phyloP scores from a whole-genome alignment of 2,329 filamentous ascomycete species.

The Arthrobotrys entomopaga region DNA sequence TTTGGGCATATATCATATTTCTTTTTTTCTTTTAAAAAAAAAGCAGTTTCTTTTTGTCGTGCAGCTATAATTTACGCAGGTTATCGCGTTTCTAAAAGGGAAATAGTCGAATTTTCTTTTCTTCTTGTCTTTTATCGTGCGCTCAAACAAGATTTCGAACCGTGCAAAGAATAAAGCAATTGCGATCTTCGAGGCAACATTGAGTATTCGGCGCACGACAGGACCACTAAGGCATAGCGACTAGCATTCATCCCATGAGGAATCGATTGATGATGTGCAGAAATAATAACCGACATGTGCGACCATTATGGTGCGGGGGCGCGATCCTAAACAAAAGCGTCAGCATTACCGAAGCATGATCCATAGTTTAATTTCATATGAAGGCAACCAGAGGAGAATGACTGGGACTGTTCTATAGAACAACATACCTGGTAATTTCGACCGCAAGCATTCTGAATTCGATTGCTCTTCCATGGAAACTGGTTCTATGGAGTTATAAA shows the following conservation, averaged over 20 bases:
- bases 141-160: conserved; percentile 55
- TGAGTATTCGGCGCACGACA: conserved; percentile 51
- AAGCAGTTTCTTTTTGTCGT: background rate
- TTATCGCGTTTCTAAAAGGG: conserved; percentile 34
- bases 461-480: conserved; percentile 22
- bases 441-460: conserved; percentile 43
- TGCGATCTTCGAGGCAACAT: conserved; percentile 54
- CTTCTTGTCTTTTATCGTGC: conserved; percentile 28
- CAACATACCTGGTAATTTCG: conserved; percentile 52
- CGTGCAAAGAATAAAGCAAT: conserved; percentile 52
- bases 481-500: conserved; percentile 23
- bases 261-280: conserved; percentile 23
- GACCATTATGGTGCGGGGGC: background rate
- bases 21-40: conserved; percentile 10
- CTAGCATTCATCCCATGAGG: conserved; percentile 41
- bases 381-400: background rate
- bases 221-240: conserved; percentile 51
- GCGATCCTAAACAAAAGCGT: conserved; percentile 48
- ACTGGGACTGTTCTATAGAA: conserved; percentile 23
- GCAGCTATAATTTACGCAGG: conserved; percentile 42
- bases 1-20: conserved; percentile 53
- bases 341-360: conserved; percentile 32
- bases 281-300: conserved; percentile 38
- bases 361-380: conserved; percentile 23
- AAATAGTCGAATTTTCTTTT: conserved; percentile 39